Evolutionary conservation across 352 stramenopile genomes (phyloP).

Genomic region (Aphanomyces cochlioides): DNA sequence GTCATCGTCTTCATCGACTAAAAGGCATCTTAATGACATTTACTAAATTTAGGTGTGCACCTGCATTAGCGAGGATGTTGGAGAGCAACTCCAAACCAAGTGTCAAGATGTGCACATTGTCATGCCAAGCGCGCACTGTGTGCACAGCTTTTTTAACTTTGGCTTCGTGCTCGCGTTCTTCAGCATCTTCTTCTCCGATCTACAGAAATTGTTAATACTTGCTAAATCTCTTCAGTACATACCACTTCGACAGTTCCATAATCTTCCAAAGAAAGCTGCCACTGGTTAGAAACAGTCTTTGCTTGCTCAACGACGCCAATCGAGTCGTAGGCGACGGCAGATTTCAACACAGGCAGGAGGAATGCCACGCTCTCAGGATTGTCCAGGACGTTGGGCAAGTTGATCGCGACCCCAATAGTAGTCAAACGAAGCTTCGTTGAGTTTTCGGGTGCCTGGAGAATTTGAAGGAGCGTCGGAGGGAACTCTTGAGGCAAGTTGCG

Average conservation of each 20-base stretch:
- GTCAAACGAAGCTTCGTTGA: conserved; percentile 17
- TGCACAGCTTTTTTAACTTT: conserved; percentile 59
- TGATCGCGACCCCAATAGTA: conserved; percentile 70
- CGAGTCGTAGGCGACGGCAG: conserved; percentile 73
- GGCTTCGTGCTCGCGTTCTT: conserved; percentile 61
- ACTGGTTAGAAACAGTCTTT: conserved; percentile 61
- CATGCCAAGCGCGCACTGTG: conserved; percentile 69
- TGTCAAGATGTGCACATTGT: conserved; percentile 73
- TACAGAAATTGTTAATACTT: background rate
- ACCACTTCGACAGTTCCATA: conserved; percentile 55
- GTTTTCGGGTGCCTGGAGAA: conserved; percentile 44
- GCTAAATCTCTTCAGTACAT: background rate
- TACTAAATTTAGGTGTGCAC: conserved; percentile 16
- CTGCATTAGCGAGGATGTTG: conserved; percentile 53
- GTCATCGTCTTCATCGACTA: conserved; percentile 51
- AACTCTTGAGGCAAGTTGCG: conserved; percentile 54
- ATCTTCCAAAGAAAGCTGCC: conserved; percentile 50
- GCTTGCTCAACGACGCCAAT: conserved; percentile 70
- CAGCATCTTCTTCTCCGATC: conserved; percentile 41
- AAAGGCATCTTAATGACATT: background rate
- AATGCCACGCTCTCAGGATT: conserved; percentile 58
- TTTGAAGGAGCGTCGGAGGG: conserved; percentile 58
- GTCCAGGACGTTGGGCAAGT: conserved; percentile 72
- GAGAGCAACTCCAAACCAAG: conserved; percentile 73
- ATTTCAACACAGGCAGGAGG: conserved; percentile 64